Evolutionary conservation across 2,329 filamentous ascomycete genomes (phyloP).

Genomic region (Aspergillus ruber): DNA sequence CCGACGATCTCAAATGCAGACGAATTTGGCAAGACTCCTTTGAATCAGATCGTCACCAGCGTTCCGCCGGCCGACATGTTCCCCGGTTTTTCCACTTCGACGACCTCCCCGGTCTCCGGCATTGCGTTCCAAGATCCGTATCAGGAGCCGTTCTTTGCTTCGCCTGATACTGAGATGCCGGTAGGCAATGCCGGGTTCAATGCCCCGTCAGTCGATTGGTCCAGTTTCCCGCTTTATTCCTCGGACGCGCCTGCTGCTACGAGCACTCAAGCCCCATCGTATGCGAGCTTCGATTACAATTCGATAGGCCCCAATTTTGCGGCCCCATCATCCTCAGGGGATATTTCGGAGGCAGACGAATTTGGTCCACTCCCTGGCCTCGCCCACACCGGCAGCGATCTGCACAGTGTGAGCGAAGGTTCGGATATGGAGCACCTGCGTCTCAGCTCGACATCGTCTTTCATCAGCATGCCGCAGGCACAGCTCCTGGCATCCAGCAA

Average conservation of each 20-base stretch:
- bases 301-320: slow-evolving; percentile 33
- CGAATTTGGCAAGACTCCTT: slow-evolving; percentile 20
- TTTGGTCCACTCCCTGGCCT: slow-evolving; percentile 29
- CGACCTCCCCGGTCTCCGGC: slow-evolving; percentile 25
- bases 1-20: slow-evolving; percentile 11
- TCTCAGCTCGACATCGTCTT: slow-evolving; percentile 38
- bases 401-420: slow-evolving; percentile 36
- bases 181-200: slow-evolving; percentile 33
- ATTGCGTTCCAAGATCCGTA: slow-evolving; percentile 33
- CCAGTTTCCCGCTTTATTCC: slow-evolving; percentile 39
- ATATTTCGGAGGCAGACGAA: slow-evolving; percentile 44
- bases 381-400: slow-evolving; percentile 21
- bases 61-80: slow-evolving; percentile 35
- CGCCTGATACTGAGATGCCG: slow-evolving; percentile 37
- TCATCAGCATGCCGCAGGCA: slow-evolving; percentile 35
- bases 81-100: slow-evolving; percentile 29
- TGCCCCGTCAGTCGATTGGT: slow-evolving; percentile 44
- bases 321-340: slow-evolving; percentile 43
- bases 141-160: slow-evolving; percentile 37
- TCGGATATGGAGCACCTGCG: slow-evolving; percentile 37
- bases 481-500: slow-evolving; percentile 36
- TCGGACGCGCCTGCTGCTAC: slow-evolving; percentile 31
- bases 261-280: slow-evolving; percentile 41
- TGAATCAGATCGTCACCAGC: slow-evolving; percentile 29
- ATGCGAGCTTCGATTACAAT: slow-evolving; percentile 41